Evolutionary conservation across 2,329 filamentous ascomycete genomes (phyloP), one percentile per base, ranked within the genome.

Genomic region (Pseudogymnoascus sp.): DNA sequence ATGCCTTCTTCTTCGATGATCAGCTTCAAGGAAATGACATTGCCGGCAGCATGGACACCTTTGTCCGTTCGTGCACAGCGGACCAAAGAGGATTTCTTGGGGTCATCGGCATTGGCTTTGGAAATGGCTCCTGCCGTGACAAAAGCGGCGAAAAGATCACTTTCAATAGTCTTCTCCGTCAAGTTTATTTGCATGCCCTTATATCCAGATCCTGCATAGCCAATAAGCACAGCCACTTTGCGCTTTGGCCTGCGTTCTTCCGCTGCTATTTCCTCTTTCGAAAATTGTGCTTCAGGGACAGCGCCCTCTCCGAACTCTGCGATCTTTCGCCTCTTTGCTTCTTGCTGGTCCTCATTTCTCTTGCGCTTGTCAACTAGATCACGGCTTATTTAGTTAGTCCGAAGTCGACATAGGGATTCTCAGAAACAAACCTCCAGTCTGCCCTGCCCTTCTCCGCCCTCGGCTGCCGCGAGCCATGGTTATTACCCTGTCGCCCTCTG

Each of bases 1-100:
- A 97, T 84, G 64, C 96, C 86, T 9, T 85, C 81, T 62, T 97
- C 93, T 74, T 97, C 93, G 57, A 97, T 87, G 68, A 99, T 97
- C 68, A 99, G 80, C 77, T 99, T 99, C 69, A 97, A 75, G 33
- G 91, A 96, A 64, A 97, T 90, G 70, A 97, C 87, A 71, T 97
- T 97, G 59, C 93, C 94, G 1, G 93, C 93, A 1, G 93, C 93
- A 73, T 97, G 93, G 1, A 97, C 93, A 60, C 94, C 94, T 78
- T 97, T 99, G 77, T 99, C 94, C 0, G 94, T 99, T 65, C 94
- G 83, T 3, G 94, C 94, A 74, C 94, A 99, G 66, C 94, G 88
- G 60, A 96, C 90, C 53, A 99, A 83, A 59, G 91, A 92, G 1
- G 91, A 96, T 75, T 99, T 99, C 75, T 95, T 96, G 3, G 93